Base-by-base conservation (phyloP, 2,329 filamentous ascomycete species). In the Botryotinia globosa region DNA sequence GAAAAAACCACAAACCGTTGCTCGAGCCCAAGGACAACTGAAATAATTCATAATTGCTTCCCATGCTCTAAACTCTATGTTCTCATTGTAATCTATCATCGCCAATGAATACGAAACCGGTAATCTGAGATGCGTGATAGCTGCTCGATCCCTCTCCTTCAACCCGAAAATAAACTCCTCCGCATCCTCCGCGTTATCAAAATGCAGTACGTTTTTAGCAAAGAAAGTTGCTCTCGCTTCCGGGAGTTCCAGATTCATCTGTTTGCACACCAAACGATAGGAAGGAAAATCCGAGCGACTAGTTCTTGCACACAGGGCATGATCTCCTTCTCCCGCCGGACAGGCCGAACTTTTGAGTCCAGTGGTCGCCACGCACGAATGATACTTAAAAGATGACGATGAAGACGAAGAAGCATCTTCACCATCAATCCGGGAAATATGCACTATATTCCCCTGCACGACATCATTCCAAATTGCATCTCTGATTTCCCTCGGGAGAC, bases 121-220 rank as follows among this genome's bases (percentile, higher is more conserved):
- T 2, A 77, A 56, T 54, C 69, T 74, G 29, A 78, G 39, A 54
- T 77, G 73, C 16, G 67, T 74, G 20, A 78, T 77, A 16, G 73
- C 71, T 20, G 72, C 72, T 59, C 76, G 54, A 25, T 73, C 29
- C 3, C 65, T 12, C 44, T 77, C 75, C 8, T 66, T 51, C 5
- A 78, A 54, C 0, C 72, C 66, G 69, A 78, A 78, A 25, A 78
- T 32, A 34, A 72, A 78, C n/a, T 70, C 29, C 18, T 73, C 72
- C 0, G 76, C 75, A 22, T 56, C 70, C 14, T 63, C 14, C 37
- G 76, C 22, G 54, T 76, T 67, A 18, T 71, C 69, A 51, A 78
- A 78, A 32, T 78, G 77, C 8, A 78, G 74, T 29, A 74, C 76
- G 59, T 74, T 77, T 5, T 67, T 37, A 2, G 74, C 71, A 29